These are phyloP conservation scores for Curvularia sp. DNA, from an alignment of 2,329 filamentous ascomycete genomes.

Conservation along the genomic window DNA sequence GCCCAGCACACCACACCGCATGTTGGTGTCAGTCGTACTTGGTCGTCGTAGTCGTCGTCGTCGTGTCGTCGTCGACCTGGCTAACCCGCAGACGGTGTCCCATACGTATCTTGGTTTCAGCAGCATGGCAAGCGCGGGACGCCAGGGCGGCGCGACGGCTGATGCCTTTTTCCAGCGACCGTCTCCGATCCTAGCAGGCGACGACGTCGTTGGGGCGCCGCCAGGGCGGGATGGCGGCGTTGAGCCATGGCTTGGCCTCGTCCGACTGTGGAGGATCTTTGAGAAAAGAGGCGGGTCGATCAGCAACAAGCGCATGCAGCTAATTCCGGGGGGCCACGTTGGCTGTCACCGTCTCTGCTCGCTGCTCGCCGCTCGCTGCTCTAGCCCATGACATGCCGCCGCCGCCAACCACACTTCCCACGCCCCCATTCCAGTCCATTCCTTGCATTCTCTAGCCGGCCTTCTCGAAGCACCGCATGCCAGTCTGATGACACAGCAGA, in stretches of 20 bases:
- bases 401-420: constrained; percentile 23
- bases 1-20: neutral
- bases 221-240: constrained; percentile 47
- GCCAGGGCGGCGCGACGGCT: constrained; percentile 37
- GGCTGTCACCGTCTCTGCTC: constrained; percentile 31
- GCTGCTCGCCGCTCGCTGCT: constrained; percentile 11
- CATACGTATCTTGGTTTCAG: constrained; percentile 36
- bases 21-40: neutral
- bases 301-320: constrained; percentile 50
- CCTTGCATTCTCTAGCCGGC: constrained; percentile 6
- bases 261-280: constrained; percentile 50
- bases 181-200: constrained; percentile 41
- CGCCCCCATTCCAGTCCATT: neutral
- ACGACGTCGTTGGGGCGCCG: constrained; percentile 42
- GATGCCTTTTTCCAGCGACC: constrained; percentile 41
- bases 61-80: too few species aligned
- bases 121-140: constrained; percentile 46
- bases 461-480: constrained; percentile 37
- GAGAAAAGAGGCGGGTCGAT: constrained; percentile 49
- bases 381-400: constrained; percentile 32
- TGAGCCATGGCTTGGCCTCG: constrained; percentile 44
- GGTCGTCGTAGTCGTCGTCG: too few species aligned
- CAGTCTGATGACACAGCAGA: constrained; percentile 28
- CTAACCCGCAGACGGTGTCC: neutral
- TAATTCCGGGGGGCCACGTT: constrained; percentile 52